A percentile compares a stretch with the other conserved stretches of the same genome.
These are phyloP conservation scores for Pseudocercospora fuligena DNA, from an alignment of 2,329 filamentous ascomycete genomes.

Conservation along the genomic window DNA sequence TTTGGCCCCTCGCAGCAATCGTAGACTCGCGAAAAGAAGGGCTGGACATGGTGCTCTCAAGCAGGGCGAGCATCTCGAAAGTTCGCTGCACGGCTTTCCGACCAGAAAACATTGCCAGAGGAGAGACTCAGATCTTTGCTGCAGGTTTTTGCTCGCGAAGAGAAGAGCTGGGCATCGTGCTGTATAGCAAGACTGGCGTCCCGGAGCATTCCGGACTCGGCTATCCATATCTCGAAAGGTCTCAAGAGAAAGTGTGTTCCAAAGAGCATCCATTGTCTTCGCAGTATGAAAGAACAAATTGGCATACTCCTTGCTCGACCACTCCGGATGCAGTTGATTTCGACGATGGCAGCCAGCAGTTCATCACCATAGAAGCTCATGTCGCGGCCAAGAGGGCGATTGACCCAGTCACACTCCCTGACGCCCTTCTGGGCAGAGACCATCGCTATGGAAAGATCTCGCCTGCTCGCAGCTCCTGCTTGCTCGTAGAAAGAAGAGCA, in stretches of 20 bases:
- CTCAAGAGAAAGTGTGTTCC: not conserved
- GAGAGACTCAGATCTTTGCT: not conserved
- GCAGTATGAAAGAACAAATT: not conserved
- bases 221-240: not conserved
- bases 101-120: not conserved
- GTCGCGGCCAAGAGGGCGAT: not conserved
- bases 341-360: not conserved
- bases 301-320: not conserved
- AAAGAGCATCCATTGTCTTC: not conserved
- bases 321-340: not conserved
- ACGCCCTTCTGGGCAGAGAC: not conserved
- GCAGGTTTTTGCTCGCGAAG: not conserved
- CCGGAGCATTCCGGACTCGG: not conserved
- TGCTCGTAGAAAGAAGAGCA: not conserved
- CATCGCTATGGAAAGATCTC: not conserved
- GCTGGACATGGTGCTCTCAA: not conserved
- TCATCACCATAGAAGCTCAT: not conserved
- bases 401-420: not conserved
- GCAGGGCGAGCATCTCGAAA: not conserved
- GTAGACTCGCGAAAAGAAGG: not conserved
- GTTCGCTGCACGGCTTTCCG: not conserved
- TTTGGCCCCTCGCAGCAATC: not conserved
- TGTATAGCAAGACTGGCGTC: not conserved
- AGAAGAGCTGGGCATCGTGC: not conserved
- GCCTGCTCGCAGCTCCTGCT: not conserved